phyloP scores from a whole-genome alignment of 1,139 yeast species.

The Candida dubliniensis region DNA sequence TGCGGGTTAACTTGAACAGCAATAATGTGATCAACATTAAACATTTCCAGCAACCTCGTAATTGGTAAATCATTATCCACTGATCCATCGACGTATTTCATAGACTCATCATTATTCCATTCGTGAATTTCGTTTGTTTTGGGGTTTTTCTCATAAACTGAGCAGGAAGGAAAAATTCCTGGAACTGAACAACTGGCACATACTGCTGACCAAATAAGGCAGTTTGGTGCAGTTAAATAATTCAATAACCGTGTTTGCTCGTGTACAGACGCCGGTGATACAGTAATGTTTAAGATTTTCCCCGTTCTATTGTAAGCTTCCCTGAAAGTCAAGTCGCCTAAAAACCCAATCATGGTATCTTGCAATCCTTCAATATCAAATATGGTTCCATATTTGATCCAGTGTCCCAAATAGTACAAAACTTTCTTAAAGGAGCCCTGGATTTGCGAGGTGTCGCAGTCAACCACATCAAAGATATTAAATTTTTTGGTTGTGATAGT shows the following conservation, averaged over 20 bases:
- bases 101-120: constrained; percentile 80
- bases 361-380: constrained; percentile 76
- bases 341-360: constrained; percentile 69
- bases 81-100: constrained; percentile 91
- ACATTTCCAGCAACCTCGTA: constrained; percentile 87
- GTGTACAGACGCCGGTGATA: constrained; percentile 60
- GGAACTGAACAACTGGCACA: constrained; percentile 97
- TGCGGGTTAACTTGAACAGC: constrained; percentile 98
- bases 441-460: constrained; percentile 33
- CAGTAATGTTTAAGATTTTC: constrained; percentile 55
- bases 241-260: constrained; percentile 54
- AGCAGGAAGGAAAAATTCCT: constrained; percentile 82
- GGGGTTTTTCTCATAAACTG: constrained; percentile 80
- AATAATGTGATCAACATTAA: constrained; percentile 92
- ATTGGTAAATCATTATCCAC: constrained; percentile 94
- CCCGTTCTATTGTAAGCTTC: constrained; percentile 64
- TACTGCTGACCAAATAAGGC: constrained; percentile 78
- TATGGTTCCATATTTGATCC: constrained; percentile 81
- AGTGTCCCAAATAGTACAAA: constrained; percentile 44
- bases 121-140: constrained; percentile 64
- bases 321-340: constrained; percentile 83
- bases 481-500: constrained; percentile 59
- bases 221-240: constrained; percentile 50
- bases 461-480: constrained; percentile 58
- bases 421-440: constrained; percentile 40